These are phyloP conservation scores for Spathaspora sp. DNA, from an alignment of 1,139 yeast genomes.

Conservation along the genomic window DNA sequence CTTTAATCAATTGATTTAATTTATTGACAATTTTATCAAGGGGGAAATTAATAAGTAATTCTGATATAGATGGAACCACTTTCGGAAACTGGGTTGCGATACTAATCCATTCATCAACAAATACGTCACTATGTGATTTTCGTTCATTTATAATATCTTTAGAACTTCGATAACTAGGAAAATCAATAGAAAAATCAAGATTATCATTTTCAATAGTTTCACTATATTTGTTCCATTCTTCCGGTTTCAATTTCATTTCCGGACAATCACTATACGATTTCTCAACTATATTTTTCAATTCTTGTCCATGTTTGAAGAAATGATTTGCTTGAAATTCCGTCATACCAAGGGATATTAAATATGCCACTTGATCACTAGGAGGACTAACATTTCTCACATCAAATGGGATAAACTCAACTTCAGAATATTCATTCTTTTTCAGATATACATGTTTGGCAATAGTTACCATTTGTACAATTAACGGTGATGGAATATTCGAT, in stretches of 20 bases:
- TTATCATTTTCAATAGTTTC: conserved; percentile 13
- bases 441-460: conserved; percentile 34
- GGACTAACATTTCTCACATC: conserved; percentile 50
- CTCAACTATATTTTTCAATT: conserved; percentile 18
- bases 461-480: conserved; percentile 38
- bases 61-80: conserved; percentile 48
- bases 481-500: conserved; percentile 23
- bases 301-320: conserved; percentile 29
- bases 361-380: conserved; percentile 49
- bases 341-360: conserved; percentile 47
- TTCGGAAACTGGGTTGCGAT: conserved; percentile 53
- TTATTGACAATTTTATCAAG: conserved; percentile 3
- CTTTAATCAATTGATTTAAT: background rate
- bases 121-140: conserved; percentile 29
- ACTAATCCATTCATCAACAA: conserved; percentile 49
- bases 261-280: conserved; percentile 27
- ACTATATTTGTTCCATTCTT: conserved; percentile 21
- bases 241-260: conserved; percentile 23
- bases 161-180: conserved; percentile 13
- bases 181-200: conserved; percentile 16
- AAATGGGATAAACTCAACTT: conserved; percentile 36
- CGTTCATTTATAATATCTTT: conserved; percentile 20
- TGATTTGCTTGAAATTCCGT: conserved; percentile 38
- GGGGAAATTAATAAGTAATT: conserved; percentile 29
- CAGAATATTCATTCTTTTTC: conserved; percentile 27